A percentile compares a stretch with the other conserved stretches of the same genome.
Evolutionary conservation across 2,329 filamentous ascomycete species (phyloP).

Genomic region (Venturia carpophila): DNA sequence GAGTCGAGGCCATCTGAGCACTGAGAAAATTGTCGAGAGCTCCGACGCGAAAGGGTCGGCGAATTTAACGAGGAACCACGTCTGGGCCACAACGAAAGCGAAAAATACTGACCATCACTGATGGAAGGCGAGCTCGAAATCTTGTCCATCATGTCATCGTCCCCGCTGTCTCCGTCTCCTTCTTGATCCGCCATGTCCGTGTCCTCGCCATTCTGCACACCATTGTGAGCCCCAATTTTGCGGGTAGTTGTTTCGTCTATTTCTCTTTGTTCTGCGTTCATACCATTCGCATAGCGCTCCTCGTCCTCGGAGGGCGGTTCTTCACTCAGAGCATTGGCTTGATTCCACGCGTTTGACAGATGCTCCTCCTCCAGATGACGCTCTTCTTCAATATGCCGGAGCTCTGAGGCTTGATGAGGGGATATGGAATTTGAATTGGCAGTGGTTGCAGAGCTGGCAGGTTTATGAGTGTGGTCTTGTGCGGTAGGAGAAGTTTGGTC

Average conservation of each 20-base stretch:
- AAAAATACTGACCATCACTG: conserved; percentile 80
- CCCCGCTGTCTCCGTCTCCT: conserved; percentile 59
- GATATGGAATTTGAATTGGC: conserved; percentile 47
- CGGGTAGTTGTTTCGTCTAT: conserved; percentile 24
- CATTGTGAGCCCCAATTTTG: conserved; percentile 22
- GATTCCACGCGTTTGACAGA: conserved; percentile 49
- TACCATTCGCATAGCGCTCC: conserved; percentile 24
- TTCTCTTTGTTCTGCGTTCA: conserved; percentile 3
- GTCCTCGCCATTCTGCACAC: conserved; percentile 38
- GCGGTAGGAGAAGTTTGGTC: conserved; percentile 74
- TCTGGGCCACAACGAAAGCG: conserved; percentile 30
- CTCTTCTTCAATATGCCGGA: conserved; percentile 73
- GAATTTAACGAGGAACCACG: conserved; percentile 34
- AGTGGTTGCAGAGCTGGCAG: conserved; percentile 45
- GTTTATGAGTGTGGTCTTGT: conserved; percentile 63
- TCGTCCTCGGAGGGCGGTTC: conserved; percentile 56
- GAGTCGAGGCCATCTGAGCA: conserved; percentile 22
- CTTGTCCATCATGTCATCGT: conserved; percentile 96
- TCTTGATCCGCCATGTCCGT: conserved; percentile 56
- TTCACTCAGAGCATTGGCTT: conserved; percentile 31
- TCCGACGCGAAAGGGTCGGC: conserved; percentile 23
- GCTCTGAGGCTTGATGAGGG: conserved; percentile 76
- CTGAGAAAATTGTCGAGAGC: conserved; percentile 4
- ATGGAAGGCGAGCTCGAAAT: conserved; percentile 98
- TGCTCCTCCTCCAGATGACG: conserved; percentile 61